Percentiles rank a stretch among this genome's conserved stretches.
Evolutionary conservation across 1,284 basidiomycete genomes (phyloP).

Genomic region (Pterula multifida): DNA sequence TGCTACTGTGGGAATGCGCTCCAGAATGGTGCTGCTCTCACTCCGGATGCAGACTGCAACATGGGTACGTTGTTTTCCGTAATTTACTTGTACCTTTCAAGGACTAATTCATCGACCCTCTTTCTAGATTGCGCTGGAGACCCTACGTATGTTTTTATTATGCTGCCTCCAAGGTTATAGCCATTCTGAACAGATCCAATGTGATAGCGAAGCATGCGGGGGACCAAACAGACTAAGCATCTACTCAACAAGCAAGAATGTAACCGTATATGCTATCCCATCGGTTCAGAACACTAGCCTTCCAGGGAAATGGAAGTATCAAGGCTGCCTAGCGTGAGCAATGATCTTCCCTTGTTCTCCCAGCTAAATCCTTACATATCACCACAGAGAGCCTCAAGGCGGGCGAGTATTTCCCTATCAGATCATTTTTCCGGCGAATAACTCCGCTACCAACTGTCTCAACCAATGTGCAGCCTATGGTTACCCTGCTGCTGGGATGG

Average conservation of each 20-base stretch:
- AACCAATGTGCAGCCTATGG: slow-evolving; percentile 54
- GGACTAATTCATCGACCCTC: neutral
- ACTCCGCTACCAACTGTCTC: slow-evolving; percentile 47
- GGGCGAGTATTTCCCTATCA: slow-evolving; percentile 46
- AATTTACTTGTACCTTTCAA: no score
- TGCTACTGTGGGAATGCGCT: slow-evolving; percentile 43
- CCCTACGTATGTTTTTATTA: slow-evolving; percentile 31
- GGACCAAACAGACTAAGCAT: slow-evolving; percentile 59
- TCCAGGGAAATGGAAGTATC: slow-evolving; percentile 50
- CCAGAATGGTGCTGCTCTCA: slow-evolving; percentile 42
- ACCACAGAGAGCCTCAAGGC: slow-evolving; percentile 17
- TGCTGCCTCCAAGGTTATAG: no score
- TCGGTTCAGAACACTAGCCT: slow-evolving; percentile 38
- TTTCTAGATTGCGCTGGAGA: slow-evolving; percentile 41
- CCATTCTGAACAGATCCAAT: no score
- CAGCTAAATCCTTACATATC: neutral
- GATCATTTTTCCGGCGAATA: slow-evolving; percentile 46
- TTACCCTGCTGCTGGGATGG: slow-evolving; percentile 52
- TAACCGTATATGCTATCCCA: slow-evolving; percentile 49
- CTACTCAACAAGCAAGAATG: slow-evolving; percentile 39
- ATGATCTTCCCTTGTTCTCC: neutral
- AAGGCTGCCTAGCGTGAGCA: slow-evolving; percentile 52
- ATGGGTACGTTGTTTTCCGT: slow-evolving; percentile 24
- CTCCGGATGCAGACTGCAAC: slow-evolving; percentile 40
- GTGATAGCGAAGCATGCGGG: slow-evolving; percentile 56